These are phyloP conservation scores for Fraxinus anomala DNA, from an alignment of 257 asterid genomes.

Conservation along the genomic window DNA sequence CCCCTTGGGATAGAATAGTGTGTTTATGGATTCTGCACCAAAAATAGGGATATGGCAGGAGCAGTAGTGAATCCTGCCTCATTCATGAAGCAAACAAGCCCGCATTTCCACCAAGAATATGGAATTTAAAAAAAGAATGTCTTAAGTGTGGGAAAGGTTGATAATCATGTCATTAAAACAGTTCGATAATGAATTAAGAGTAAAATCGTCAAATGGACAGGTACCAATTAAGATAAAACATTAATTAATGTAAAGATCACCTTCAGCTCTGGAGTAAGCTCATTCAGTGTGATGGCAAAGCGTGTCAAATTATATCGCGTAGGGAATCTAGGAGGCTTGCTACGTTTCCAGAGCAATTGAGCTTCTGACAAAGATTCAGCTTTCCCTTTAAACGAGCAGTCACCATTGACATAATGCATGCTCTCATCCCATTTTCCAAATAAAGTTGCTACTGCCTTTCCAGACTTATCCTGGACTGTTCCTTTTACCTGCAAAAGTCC, in stretches of 20 bases:
- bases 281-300: slow-evolving; percentile 88
- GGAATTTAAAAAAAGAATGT: background rate
- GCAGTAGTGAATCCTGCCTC: background rate
- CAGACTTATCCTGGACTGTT: slow-evolving; percentile 75
- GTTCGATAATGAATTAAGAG: background rate
- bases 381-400: slow-evolving; percentile 58
- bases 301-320: slow-evolving; percentile 90
- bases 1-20: background rate
- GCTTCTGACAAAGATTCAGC: slow-evolving; percentile 62
- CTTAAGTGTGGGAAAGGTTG: background rate
- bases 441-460: slow-evolving; percentile 79
- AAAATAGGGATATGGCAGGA: background rate
- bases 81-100: background rate
- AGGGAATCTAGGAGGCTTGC: slow-evolving; percentile 75
- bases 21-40: background rate
- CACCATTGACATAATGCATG: slow-evolving; percentile 79
- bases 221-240: background rate
- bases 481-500: slow-evolving; percentile 79
- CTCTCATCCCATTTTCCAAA: slow-evolving; percentile 99
- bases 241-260: slow-evolving; percentile 36
- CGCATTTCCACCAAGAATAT: background rate
- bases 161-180: background rate
- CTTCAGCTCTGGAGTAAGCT: slow-evolving; percentile 76
- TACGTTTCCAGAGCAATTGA: slow-evolving; percentile 78
- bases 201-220: background rate